Conservation (phyloP, 1,139 yeast genomes). For the Taphrina deformans region DNA sequence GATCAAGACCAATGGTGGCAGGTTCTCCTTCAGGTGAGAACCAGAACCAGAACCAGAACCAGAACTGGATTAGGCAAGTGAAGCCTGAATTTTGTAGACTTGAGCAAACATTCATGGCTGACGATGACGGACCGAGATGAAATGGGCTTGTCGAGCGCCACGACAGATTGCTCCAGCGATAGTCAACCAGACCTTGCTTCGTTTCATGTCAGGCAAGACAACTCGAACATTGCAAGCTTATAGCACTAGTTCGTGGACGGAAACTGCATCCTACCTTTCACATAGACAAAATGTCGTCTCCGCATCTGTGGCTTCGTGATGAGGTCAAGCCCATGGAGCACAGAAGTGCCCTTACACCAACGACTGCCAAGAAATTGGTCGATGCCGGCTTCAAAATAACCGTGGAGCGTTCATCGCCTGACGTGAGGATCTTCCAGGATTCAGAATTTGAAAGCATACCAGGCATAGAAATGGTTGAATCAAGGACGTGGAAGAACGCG, state of each 20-base stretch:
- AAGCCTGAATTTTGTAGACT: no score
- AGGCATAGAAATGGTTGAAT: slow-evolving; percentile 88
- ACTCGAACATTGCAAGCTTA: no score
- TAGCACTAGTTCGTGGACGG: no score
- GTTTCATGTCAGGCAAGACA: no score
- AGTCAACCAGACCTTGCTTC: no score
- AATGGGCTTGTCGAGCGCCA: neutral
- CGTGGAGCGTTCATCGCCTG: slow-evolving; percentile 71
- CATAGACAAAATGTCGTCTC: slow-evolving; percentile 28
- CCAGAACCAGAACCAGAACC: no score
- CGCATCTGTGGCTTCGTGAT: slow-evolving; percentile 69
- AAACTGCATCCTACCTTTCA: no score
- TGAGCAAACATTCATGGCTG: no score
- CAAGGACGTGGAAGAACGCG: slow-evolving; percentile 88
- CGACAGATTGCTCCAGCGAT: neutral
- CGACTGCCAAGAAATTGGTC: slow-evolving; percentile 76
- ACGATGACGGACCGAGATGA: neutral
- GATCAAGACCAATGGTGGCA: no score
- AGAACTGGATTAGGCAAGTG: no score
- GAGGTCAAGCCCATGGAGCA: slow-evolving; percentile 97
- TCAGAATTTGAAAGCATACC: slow-evolving; percentile 65
- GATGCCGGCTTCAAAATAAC: slow-evolving; percentile 85
- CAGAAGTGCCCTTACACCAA: slow-evolving; percentile 93
- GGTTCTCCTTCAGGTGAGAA: no score
- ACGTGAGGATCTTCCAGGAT: slow-evolving; percentile 71